Evolutionary conservation across 495 filamentous ascomycete genomes (phyloP), one percentile per base, ranked within the genome.

Genomic region (Articulospora tetracladia): DNA sequence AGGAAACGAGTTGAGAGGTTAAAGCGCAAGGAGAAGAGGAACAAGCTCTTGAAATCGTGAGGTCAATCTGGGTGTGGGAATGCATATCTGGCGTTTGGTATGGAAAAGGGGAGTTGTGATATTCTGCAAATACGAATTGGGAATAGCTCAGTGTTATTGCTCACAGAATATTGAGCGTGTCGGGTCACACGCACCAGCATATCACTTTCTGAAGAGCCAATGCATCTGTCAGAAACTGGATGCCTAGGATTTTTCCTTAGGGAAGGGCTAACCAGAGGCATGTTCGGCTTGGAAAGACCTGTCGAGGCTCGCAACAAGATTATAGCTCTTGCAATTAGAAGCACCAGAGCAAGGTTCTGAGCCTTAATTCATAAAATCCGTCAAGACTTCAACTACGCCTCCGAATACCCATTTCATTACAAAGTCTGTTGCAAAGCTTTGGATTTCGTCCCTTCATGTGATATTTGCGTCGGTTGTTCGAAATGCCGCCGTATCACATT

Each of bases 21-120:
- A 72, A 96, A 90, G 86, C 82, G 92, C 70, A 86, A 91, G 71
- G 94, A 98, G 81, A 98, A 97, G 85, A 85, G 94, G 72, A 99
- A 98, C 74, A 98, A 97, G 78, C 75, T 95, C 67, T 73, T 98
- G 66, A 97, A 93, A 73, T 95, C 91, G 54, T 97, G 79, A 93
- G 25, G 6, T 15, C 12, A 10, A 13, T 4, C 1, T 52, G 51
- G n/a, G 26, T 25, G 24, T 62, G 20, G 30, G 58, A 32, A 1
- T 46, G 52, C 57, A 55, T 50, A 53, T 26, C 28, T 53, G 60
- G 58, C 44, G 58, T 61, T 46, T 59, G 61, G 59, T 12, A 52
- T 50, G 46, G 52, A 59, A 59, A 59, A 59, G 48, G n/a, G 46
- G 28, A 32, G 50, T 48, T 51, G 25, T 34, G 50, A 24, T 22